Conservation (phyloP, 108 stramenopile genomes). For the Pelagomonas calceolata region DNA sequence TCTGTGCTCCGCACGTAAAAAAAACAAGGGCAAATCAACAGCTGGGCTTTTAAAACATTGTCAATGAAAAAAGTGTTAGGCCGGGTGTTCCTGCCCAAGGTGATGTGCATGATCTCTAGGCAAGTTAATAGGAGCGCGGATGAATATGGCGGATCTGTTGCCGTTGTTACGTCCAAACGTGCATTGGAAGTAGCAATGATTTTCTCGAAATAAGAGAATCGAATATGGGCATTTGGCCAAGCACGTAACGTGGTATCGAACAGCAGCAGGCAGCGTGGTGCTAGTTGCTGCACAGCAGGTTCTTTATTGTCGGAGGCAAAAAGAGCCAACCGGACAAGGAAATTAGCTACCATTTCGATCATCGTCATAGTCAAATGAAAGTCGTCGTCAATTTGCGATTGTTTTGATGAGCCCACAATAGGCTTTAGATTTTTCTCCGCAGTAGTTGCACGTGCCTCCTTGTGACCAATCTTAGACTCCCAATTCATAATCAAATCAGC, state of each 20-base stretch:
- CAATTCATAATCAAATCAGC: conserved; percentile 71
- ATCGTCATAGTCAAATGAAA: conserved; percentile 20
- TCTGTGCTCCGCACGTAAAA: conserved; percentile 12
- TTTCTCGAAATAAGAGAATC: conserved; percentile 48
- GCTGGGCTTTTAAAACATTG: conserved; percentile 25
- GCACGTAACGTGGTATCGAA: not conserved
- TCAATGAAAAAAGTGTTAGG: conserved; percentile 26
- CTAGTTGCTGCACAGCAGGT: not conserved
- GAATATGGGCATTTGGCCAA: conserved; percentile 16
- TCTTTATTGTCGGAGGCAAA: conserved; percentile 57
- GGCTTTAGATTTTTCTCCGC: conserved; percentile 3
- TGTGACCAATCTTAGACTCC: conserved; percentile 25
- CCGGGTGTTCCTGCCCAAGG: not conserved
- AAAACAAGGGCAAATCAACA: conserved; percentile 30
- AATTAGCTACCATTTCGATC: conserved; percentile 60
- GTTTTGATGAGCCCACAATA: too few relatives aligned
- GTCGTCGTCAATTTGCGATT: not conserved
- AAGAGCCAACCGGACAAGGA: conserved; percentile 59
- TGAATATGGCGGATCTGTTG: conserved; percentile 15
- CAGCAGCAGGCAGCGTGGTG: not conserved
- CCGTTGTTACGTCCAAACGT: not conserved
- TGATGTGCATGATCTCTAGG: conserved; percentile 30
- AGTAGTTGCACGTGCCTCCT: not conserved
- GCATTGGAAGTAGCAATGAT: conserved; percentile 34
- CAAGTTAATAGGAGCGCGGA: conserved; percentile 27